Conservation (phyloP, 768 basidiomycete species). For the Scleroderma citrinum region DNA sequence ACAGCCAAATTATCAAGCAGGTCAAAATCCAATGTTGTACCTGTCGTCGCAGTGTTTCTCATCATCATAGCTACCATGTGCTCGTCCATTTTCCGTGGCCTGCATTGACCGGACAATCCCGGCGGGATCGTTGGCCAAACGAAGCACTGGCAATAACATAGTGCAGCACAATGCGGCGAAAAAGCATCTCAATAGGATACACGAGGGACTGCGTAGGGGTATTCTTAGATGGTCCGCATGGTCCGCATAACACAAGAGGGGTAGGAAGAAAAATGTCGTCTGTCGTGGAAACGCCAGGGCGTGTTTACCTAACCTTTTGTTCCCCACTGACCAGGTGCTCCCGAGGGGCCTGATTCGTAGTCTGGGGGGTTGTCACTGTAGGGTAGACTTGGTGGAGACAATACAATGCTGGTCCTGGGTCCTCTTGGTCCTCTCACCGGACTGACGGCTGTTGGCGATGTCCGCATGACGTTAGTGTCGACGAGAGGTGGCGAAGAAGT, state of each 20-base stretch:
- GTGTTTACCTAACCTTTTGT: constrained; percentile 26
- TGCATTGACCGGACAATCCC: no score
- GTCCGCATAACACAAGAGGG: constrained; percentile 13
- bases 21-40: no score
- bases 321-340: constrained; percentile 50
- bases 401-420: constrained; percentile 23
- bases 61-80: no score
- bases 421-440: constrained; percentile 41
- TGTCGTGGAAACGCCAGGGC: not conserved
- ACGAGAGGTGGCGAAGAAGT: constrained; percentile 33
- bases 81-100: no score
- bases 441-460: constrained; percentile 23
- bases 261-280: not conserved
- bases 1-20: no score
- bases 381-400: constrained; percentile 17
- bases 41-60: no score
- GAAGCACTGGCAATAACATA: constrained; percentile 2
- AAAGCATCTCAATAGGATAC: not conserved
- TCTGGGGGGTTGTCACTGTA: constrained; percentile 57
- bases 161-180: not conserved
- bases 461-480: constrained; percentile 31
- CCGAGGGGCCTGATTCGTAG: constrained; percentile 53
- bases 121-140: not conserved
- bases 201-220: constrained; percentile 7
- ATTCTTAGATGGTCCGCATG: constrained; percentile 13